A percentile compares a stretch with the other conserved stretches of the same genome.
Conservation (phyloP, 371 early-diverging fungal species). For the Rhizopus delemar region DNA sequence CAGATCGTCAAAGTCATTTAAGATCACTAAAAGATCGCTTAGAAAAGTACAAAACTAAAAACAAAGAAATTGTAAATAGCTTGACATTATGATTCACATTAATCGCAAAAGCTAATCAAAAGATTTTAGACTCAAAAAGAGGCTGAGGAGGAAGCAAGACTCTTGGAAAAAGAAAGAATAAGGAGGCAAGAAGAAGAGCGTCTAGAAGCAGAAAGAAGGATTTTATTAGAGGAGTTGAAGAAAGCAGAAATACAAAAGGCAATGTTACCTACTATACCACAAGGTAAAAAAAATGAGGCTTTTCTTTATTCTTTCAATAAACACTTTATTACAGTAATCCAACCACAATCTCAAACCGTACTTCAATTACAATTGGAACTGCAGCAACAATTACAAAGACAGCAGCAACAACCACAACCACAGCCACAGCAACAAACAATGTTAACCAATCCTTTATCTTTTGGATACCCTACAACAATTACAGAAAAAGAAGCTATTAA, state of each 20-base stretch:
- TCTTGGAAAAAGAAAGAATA: constrained; percentile 28
- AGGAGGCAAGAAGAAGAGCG: constrained; percentile 22
- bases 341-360: constrained; percentile 6
- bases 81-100: not conserved
- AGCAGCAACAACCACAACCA: constrained; percentile 5
- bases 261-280: not conserved
- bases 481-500: constrained; percentile 44
- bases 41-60: constrained; percentile 18
- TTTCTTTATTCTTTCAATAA: not conserved
- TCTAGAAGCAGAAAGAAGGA: constrained; percentile 24
- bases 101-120: constrained; percentile 11
- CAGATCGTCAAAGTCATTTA: constrained; percentile 8
- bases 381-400: constrained; percentile 15
- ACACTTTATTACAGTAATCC: not conserved
- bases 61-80: constrained; percentile 23
- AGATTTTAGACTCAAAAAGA: constrained; percentile 54
- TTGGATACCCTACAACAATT: constrained; percentile 25
- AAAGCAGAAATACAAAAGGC: constrained; percentile 3
- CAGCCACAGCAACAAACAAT: constrained; percentile 7
- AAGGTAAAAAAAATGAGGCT: not conserved
- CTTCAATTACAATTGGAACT: constrained; percentile 10
- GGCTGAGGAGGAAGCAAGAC: constrained; percentile 36
- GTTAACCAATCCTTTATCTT: constrained; percentile 4
- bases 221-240: constrained; percentile 16
- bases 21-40: constrained; percentile 19